Percentiles rank a stretch among this genome's conserved stretches.
phyloP scores from a whole-genome alignment of 306 rosid species.

The Cicer cuneatum region DNA sequence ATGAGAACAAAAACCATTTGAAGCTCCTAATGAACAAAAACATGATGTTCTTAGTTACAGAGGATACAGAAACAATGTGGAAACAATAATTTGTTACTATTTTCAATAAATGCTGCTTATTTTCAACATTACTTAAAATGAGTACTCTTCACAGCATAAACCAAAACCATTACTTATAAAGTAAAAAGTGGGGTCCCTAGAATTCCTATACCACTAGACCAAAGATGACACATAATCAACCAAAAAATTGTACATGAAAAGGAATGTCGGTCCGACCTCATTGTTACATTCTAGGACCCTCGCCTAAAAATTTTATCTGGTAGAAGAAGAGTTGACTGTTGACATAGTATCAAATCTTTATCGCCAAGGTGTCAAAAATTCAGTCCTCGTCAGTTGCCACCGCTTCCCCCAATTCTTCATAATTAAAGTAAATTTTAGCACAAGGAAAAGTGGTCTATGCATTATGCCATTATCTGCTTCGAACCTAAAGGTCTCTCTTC shows the following conservation, averaged over 20 bases:
- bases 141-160: conserved; percentile 24
- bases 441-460: conserved; percentile 3
- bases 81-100: conserved; percentile 13
- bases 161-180: conserved; percentile 31
- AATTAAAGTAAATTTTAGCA: conserved; percentile 29
- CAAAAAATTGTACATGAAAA: neutral
- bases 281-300: conserved; percentile 17
- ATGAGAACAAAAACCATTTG: conserved; percentile 29
- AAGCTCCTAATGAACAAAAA: conserved; percentile 25
- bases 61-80: conserved; percentile 23
- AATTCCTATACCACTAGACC: conserved; percentile 18
- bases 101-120: conserved; percentile 31
- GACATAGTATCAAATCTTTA: neutral
- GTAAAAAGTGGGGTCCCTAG: conserved; percentile 17
- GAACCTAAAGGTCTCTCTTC: conserved; percentile 12
- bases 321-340: conserved; percentile 1
- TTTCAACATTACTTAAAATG: conserved; percentile 23
- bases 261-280: conserved; percentile 2
- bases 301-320: conserved; percentile 1
- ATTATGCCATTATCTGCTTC: conserved; percentile 14
- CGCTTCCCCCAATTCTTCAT: conserved; percentile 24
- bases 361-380: conserved; percentile 15
- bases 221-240: conserved; percentile 8
- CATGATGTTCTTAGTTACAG: conserved; percentile 13
- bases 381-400: conserved; percentile 13